Percentiles rank a stretch among this genome's conserved stretches.
Conservation (phyloP, 257 asterid genomes). For the Salvia splendens region DNA sequence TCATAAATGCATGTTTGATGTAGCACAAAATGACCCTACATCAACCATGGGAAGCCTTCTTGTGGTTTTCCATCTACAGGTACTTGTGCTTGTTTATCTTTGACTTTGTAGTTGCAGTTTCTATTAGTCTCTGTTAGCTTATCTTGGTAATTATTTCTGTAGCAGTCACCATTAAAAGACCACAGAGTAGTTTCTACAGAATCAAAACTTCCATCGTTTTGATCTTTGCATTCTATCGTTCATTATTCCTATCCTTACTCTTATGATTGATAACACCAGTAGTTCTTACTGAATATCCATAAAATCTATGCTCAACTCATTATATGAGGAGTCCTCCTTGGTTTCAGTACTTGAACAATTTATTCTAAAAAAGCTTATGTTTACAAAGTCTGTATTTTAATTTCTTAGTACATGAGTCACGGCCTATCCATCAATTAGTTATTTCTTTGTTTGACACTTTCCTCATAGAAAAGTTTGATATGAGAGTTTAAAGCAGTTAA, state of each 20-base stretch:
- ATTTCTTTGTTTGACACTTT: conserved; percentile 5
- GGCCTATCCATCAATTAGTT: conserved; percentile 4
- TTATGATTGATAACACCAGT: background rate
- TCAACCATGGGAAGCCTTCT: conserved; percentile 81
- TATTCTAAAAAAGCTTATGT: conserved; percentile 3
- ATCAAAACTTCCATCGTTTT: background rate
- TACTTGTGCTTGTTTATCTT: conserved; percentile 29
- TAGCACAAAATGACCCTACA: conserved; percentile 64
- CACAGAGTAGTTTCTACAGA: background rate
- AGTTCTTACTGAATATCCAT: background rate
- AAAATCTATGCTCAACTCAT: background rate
- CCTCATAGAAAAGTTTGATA: background rate
- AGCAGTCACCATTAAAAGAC: background rate
- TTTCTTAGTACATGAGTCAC: background rate
- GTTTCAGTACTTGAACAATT: background rate
- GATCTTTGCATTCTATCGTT: background rate
- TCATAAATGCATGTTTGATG: conserved; percentile 76
- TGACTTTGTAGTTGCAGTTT: background rate
- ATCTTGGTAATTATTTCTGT: conserved; percentile 7
- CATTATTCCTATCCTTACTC: background rate
- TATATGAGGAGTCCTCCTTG: background rate
- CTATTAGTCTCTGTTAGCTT: conserved; percentile 6
- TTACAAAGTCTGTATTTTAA: conserved; percentile 9
- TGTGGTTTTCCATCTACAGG: conserved; percentile 96
- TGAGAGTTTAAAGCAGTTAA: background rate